Evolutionary conservation across 2,329 filamentous ascomycete species (phyloP), one percentile per base, ranked within the genome.

Genomic region (Pyricularia grisea): DNA sequence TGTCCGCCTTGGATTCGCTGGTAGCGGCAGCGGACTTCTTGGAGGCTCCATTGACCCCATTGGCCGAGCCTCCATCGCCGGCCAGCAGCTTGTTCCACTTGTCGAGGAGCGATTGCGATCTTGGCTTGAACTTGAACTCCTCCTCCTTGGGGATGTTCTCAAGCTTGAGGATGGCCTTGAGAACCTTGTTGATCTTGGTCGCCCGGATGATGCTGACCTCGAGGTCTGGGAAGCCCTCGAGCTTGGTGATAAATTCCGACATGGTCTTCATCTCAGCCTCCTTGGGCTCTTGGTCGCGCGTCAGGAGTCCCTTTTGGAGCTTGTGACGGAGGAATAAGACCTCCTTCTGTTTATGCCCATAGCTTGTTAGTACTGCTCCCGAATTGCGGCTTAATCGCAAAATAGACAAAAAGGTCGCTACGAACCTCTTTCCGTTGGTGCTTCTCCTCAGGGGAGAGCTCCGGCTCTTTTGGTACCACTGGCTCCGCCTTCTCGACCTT

Each of bases 171-270:
- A 99, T 95, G 4, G 91, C 93, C 82, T 96, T 97, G 69, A 99
- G 85, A 12, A 99, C 94, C 82, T 99, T 99, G 87, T 98, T 94
- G 80, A 99, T 97, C 85, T 98, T 99, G 71, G 95, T 99, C 17
- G 83, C 84, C 72, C 92, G 89, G 75, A 98, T 97, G 74, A 97
- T 95, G 73, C 89, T 88, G 33, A 92, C 92, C 77, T 98, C 94
- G 4, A 98, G 87, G 72, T 97, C 92, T 1, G 87, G 82, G 78
- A 84, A 90, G 9, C 84, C 87, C 80, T 99, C 95, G 6, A 99
- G 87, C 78, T 96, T 92, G 33, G 84, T 86, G 69, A 96, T 84
- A 75, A 89, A 92, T 23, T 92, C 90, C 4, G 89, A 89, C 90
- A 95, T 93, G 66, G 83, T 81, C 71, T 87, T 83, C 91, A 94